A percentile compares a stretch with the other conserved stretches of the same genome.
phyloP scores from a whole-genome alignment of 2,329 filamentous ascomycete species.

The Chrysosporium keratinophilum region DNA sequence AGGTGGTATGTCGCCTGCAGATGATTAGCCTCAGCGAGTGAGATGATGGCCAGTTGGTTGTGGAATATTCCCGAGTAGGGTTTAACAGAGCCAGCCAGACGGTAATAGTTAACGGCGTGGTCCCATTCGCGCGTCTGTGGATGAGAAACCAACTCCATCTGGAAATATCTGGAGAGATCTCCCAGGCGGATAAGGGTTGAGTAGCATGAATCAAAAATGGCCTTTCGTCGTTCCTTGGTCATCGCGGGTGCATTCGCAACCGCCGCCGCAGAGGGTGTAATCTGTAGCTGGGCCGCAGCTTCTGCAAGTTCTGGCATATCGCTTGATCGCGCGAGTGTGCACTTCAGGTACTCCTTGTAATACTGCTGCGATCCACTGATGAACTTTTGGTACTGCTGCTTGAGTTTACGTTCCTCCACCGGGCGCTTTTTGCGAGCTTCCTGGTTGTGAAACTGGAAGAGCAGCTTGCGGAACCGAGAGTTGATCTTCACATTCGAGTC shows the following conservation, averaged over 20 bases:
- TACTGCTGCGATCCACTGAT: conserved; percentile 81
- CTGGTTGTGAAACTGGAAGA: conserved; percentile 46
- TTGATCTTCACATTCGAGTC: conserved; percentile 67
- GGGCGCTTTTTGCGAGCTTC: conserved; percentile 40
- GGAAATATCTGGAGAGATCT: conserved; percentile 79
- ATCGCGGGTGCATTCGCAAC: conserved; percentile 37
- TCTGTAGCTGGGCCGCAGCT: conserved; percentile 34
- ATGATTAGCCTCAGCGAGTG: conserved; percentile 63
- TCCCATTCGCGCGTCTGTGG: conserved; percentile 67
- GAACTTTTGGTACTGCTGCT: conserved; percentile 72
- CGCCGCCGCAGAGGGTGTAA: conserved; percentile 15
- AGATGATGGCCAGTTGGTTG: conserved; percentile 84
- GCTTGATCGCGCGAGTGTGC: conserved; percentile 53
- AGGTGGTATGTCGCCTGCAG: conserved; percentile 81
- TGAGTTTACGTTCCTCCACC: conserved; percentile 62
- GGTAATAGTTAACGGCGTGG: conserved; percentile 72
- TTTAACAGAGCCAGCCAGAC: conserved; percentile 65
- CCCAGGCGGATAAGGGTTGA: conserved; percentile 76
- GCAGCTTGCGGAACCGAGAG: conserved; percentile 60
- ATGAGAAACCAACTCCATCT: conserved; percentile 51
- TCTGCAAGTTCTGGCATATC: conserved; percentile 49
- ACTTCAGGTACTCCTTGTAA: conserved; percentile 76
- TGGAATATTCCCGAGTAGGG: conserved; percentile 72
- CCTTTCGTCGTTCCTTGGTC: conserved; percentile 42
- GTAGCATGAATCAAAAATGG: conserved; percentile 65